Percentiles rank a stretch among this genome's conserved stretches.
Conservation (phyloP, 768 basidiomycete species). For the Lactifluus subvellereus region DNA sequence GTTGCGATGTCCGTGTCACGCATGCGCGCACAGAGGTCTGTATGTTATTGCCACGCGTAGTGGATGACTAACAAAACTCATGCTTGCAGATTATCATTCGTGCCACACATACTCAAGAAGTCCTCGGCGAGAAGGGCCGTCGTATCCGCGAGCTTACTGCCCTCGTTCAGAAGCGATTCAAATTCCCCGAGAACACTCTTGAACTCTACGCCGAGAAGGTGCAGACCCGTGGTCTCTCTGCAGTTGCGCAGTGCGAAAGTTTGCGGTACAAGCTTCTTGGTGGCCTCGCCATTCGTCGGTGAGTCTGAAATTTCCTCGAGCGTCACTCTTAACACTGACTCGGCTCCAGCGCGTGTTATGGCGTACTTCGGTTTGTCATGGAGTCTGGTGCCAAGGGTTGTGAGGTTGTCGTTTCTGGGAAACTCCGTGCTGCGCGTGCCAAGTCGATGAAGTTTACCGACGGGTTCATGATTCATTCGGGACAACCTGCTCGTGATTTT, state of each 20-base stretch:
- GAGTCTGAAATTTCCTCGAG: conserved; percentile 30
- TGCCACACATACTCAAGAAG: conserved; percentile 98
- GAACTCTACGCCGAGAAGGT: conserved; percentile 99
- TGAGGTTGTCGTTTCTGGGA: conserved; percentile 99
- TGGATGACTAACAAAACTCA: conserved; percentile 9
- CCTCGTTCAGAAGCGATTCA: conserved; percentile 99
- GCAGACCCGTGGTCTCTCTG: conserved; percentile 94
- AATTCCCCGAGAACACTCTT: conserved; percentile 97
- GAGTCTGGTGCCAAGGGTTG: conserved; percentile 99
- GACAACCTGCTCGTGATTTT: conserved; percentile 95
- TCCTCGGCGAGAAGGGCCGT: conserved; percentile 98
- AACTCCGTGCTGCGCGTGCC: conserved; percentile 98
- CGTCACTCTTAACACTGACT: background rate
- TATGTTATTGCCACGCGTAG: background rate
- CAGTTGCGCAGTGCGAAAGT: conserved; percentile 97
- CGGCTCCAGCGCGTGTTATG: conserved; percentile 80
- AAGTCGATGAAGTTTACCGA: conserved; percentile 99
- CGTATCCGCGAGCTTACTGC: conserved; percentile 98
- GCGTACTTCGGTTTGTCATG: conserved; percentile 99
- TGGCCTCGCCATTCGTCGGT: conserved; percentile 98
- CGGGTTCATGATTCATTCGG: conserved; percentile 98
- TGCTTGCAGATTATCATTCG: conserved; percentile 88
- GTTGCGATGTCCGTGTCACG: conserved; percentile 98
- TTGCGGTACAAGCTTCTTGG: conserved; percentile 98
- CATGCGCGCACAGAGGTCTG: conserved; percentile 94